These are phyloP conservation scores for Hamamelis virginiana DNA, from an alignment of 164 flowering plant species.

Conservation along the genomic window DNA sequence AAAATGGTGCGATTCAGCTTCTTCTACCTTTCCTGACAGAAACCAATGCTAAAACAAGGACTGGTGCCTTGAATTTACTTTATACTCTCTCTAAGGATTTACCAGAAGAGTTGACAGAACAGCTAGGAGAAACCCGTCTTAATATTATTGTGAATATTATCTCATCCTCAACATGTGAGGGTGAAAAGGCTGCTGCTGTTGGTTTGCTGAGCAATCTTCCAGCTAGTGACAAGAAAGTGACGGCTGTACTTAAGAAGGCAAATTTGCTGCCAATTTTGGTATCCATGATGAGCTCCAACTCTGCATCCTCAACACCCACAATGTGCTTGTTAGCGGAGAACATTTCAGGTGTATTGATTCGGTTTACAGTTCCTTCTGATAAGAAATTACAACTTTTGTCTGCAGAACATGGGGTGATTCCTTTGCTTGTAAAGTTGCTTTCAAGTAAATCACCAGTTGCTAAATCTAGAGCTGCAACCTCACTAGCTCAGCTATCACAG, in stretches of 20 bases:
- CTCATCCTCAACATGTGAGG: conserved; percentile 39
- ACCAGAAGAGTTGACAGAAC: conserved; percentile 50
- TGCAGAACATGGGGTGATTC: conserved; percentile 61
- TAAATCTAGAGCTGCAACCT: conserved; percentile 61
- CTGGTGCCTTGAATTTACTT: conserved; percentile 51
- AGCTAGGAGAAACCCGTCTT: conserved; percentile 48
- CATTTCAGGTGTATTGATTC: conserved; percentile 51
- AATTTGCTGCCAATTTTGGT: conserved; percentile 55
- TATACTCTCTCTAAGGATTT: conserved; percentile 55
- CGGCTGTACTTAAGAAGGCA: conserved; percentile 48
- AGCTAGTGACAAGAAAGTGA: conserved; percentile 47
- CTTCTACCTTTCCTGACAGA: conserved; percentile 66
- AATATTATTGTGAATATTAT: conserved; percentile 37
- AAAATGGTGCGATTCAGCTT: conserved; percentile 69
- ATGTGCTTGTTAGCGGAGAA: conserved; percentile 38
- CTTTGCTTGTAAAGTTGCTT: conserved; percentile 64
- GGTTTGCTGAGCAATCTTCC: conserved; percentile 77
- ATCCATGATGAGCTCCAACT: conserved; percentile 31
- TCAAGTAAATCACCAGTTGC: conserved; percentile 47
- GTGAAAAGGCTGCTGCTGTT: conserved; percentile 66
- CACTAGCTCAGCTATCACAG: conserved; percentile 74
- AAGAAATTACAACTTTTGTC: conserved; percentile 57
- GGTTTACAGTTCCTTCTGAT: conserved; percentile 71
- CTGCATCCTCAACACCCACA: conserved; percentile 18
- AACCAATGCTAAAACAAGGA: conserved; percentile 39